Evolutionary conservation across 1,139 yeast species (phyloP).

Genomic region (Candida labiduridarum): DNA sequence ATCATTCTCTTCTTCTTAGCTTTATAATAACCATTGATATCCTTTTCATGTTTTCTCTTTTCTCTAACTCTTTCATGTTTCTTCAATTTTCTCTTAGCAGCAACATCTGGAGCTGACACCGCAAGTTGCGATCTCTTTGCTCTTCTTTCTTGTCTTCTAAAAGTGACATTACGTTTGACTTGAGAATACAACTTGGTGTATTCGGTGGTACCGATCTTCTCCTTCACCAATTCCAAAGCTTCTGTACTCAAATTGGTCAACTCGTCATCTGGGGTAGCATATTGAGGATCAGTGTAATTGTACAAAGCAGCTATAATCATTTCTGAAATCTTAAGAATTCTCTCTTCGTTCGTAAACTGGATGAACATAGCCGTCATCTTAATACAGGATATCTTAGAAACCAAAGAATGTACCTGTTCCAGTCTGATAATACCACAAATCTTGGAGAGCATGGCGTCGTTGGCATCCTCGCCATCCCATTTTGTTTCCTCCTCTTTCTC

Average conservation of each 20-base stretch:
- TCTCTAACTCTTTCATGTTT: slow-evolving; percentile 78
- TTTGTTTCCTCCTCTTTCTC: slow-evolving; percentile 39
- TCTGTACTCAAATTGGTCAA: slow-evolving; percentile 64
- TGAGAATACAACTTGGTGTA: slow-evolving; percentile 66
- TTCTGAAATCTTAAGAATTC: slow-evolving; percentile 43
- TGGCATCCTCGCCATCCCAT: slow-evolving; percentile 44
- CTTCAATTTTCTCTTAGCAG: slow-evolving; percentile 74
- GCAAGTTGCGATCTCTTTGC: slow-evolving; percentile 78
- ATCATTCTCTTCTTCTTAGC: slow-evolving; percentile 52
- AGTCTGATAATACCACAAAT: slow-evolving; percentile 66
- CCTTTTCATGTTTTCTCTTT: slow-evolving; percentile 72
- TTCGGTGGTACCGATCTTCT: slow-evolving; percentile 71
- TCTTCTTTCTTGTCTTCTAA: slow-evolving; percentile 74
- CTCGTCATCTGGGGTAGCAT: slow-evolving; percentile 46
- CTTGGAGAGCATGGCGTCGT: slow-evolving; percentile 65
- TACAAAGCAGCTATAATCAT: slow-evolving; percentile 63
- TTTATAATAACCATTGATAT: slow-evolving; percentile 75
- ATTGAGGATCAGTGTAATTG: slow-evolving; percentile 50
- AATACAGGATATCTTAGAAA: slow-evolving; percentile 67
- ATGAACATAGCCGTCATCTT: slow-evolving; percentile 60
- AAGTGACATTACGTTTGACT: slow-evolving; percentile 61
- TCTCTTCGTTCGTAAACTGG: slow-evolving; percentile 48
- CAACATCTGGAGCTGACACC: slow-evolving; percentile 75
- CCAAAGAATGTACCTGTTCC: slow-evolving; percentile 53
- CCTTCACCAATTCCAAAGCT: slow-evolving; percentile 68